phyloP scores from a whole-genome alignment of 345 rosid species.

The Theobroma cacao region DNA sequence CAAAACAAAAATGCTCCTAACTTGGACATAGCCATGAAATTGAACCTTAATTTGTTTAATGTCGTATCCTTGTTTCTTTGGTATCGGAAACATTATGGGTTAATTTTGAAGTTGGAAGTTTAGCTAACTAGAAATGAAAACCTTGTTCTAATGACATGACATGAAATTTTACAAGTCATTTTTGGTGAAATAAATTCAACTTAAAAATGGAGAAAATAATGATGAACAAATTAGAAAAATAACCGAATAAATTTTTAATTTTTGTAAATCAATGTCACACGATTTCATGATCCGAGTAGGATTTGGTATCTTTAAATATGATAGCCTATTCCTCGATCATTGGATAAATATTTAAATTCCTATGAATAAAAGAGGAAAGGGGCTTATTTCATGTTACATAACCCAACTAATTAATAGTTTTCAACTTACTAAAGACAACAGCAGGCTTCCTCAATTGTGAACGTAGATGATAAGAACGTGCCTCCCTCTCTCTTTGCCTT shows the following conservation, averaged over 20 bases:
- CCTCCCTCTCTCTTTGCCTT: neutral
- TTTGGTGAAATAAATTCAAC: too few relatives aligned
- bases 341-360: neutral
- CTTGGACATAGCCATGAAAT: neutral
- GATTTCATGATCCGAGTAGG: neutral
- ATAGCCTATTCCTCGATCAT: neutral
- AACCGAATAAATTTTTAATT: too few relatives aligned
- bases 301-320: neutral
- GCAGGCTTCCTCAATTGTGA: neutral
- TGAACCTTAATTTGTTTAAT: neutral
- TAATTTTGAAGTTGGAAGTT: neutral
- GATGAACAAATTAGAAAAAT: too few relatives aligned
- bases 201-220: too few relatives aligned
- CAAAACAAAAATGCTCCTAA: conserved; percentile 13
- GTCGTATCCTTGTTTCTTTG: neutral
- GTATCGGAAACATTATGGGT: neutral
- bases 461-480: neutral
- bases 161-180: neutral
- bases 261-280: neutral
- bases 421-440: neutral
- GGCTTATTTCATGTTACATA: neutral
- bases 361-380: neutral
- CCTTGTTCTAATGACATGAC: too few relatives aligned
- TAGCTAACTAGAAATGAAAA: too few relatives aligned
- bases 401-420: neutral